Base-by-base conservation (phyloP, 2,329 filamentous ascomycete species). In the Fusarium haematococcum region DNA sequence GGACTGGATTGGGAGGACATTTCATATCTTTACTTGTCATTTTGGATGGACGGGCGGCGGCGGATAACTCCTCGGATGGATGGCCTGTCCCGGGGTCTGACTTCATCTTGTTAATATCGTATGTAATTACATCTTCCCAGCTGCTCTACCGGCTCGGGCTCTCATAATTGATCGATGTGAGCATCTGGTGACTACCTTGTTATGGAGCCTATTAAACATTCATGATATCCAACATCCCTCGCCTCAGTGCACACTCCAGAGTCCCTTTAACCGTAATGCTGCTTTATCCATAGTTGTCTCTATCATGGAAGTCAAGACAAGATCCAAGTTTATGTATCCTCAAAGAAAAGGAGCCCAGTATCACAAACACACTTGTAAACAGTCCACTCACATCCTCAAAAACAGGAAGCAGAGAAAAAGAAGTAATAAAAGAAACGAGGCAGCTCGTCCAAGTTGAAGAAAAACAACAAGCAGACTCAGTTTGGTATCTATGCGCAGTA, bases 401-500 rank as follows among this genome's bases (percentile, higher is more conserved):
- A 16, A 52, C 25, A 52, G 3, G 25, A 52, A 30, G 48, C 45
- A 50, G 25, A 27, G 10, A 52, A 48, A 11, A 52, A n/a, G 10
- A 50, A 18, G 30, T 20, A 30, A 32, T 20, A 54, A 54, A 54
- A 32, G 18, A 59, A 56, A 37, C 64, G n/a, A 63, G 60, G 62
- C 14, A 20, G 27, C 50, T 54, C 50, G 48, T 65, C 13, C 25
- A 63, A 66, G 25, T 14, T 58, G 33, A 58, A 39, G 25, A 35
- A 67, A 45, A 32, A 70, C 59, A 63, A 64, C 66, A 54, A 67
- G 30, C 45, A 63, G 63, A 77, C 68, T 78, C 56, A 69, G 69
- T 75, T 77, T 79, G 77, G 77, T 79, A 79, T 79, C 77, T 79
- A 79, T 79, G 66, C 73, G 75, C 76, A 73, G 63, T 74, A 64